A percentile compares a stretch with the other conserved stretches of the same genome.
phyloP scores from a whole-genome alignment of 108 stramenopile genomes.

The Discostella pseudostelligera region DNA sequence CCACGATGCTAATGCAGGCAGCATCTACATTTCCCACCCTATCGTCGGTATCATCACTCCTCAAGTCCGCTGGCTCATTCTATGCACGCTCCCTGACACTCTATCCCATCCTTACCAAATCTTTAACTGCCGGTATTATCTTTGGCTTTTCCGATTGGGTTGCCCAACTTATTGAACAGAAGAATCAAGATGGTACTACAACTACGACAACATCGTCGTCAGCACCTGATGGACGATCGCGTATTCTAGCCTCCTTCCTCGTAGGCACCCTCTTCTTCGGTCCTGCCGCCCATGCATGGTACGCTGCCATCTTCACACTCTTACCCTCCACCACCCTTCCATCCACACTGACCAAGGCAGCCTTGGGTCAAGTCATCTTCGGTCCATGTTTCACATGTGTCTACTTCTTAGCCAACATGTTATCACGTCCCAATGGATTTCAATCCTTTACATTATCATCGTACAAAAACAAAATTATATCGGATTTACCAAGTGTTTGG shows the following conservation, averaged over 20 bases:
- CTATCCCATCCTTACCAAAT: conserved; percentile 78
- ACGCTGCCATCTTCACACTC: conserved; percentile 62
- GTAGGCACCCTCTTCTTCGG: conserved; percentile 85
- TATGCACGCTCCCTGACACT: conserved; percentile 41
- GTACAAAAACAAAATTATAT: conserved; percentile 67
- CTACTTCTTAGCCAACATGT: conserved; percentile 73
- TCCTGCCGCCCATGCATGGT: conserved; percentile 87
- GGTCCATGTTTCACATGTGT: conserved; percentile 85
- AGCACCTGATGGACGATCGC: conserved; percentile 40
- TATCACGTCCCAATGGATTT: conserved; percentile 31
- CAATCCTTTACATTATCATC: conserved; percentile 55
- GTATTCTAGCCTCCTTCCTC: conserved; percentile 49
- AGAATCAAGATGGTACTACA: conserved; percentile 1
- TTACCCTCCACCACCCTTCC: conserved; percentile 58
- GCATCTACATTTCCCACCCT: too few relatives aligned
- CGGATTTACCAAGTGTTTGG: conserved; percentile 81
- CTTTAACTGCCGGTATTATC: conserved; percentile 69
- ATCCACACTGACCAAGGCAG: conserved; percentile 78
- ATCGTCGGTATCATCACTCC: conserved; percentile 14
- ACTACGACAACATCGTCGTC: neutral
- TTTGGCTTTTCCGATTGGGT: conserved; percentile 72
- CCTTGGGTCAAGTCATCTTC: conserved; percentile 81
- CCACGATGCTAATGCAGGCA: too few relatives aligned
- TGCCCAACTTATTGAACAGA: conserved; percentile 70
- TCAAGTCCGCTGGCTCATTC: conserved; percentile 26